These are phyloP conservation scores for Lentinula raphanica DNA, from an alignment of 768 basidiomycete species.

Conservation along the genomic window DNA sequence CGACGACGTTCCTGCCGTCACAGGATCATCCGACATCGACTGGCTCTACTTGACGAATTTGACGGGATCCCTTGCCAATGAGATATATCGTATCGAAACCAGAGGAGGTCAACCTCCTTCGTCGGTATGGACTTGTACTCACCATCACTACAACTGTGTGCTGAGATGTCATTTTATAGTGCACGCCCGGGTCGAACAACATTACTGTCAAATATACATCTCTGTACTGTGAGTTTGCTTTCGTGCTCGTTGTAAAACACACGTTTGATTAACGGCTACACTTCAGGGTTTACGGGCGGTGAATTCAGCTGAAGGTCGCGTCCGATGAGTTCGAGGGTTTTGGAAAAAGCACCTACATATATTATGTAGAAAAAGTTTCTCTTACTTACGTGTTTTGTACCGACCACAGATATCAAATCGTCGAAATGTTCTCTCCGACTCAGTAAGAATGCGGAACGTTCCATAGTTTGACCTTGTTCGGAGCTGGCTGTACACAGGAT, in stretches of 20 bases:
- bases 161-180: not conserved
- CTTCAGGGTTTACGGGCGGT: slow-evolving; percentile 7
- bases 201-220: slow-evolving; percentile 8
- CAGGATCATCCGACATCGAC: slow-evolving; percentile 40
- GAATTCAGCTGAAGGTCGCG: not conserved
- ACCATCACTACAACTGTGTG: not conserved
- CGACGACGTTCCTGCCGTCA: slow-evolving; percentile 36
- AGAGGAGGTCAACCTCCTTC: slow-evolving; percentile 50
- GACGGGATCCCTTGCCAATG: slow-evolving; percentile 41
- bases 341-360: too few species aligned
- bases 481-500: too few species aligned
- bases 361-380: too few species aligned
- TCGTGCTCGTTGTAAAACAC: not conserved
- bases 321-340: too few species aligned
- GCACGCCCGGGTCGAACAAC: slow-evolving; percentile 4
- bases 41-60: slow-evolving; percentile 43
- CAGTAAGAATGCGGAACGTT: too few species aligned
- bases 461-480: too few species aligned
- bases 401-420: too few species aligned
- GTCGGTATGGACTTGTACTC: slow-evolving; percentile 26
- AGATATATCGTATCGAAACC: slow-evolving; percentile 50
- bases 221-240: slow-evolving; percentile 6
- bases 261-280: not conserved
- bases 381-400: too few species aligned
- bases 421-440: too few species aligned